Percentiles rank a stretch among this genome's conserved stretches.
Conservation (phyloP, 2,329 filamentous ascomycete genomes). For the Alternaria triticimaculans region DNA sequence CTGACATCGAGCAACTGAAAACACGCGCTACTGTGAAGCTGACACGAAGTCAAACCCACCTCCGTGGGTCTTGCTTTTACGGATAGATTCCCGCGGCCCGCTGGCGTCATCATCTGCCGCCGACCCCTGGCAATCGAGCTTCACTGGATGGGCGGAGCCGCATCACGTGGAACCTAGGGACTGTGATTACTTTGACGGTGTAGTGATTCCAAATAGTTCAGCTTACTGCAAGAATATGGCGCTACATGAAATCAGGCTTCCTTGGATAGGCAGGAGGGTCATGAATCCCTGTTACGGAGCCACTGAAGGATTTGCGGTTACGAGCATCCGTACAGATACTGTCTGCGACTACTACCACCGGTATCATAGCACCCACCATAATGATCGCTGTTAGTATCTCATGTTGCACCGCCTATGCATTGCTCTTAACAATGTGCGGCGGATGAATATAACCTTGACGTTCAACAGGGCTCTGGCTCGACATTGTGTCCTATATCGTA, state of each 20-base stretch:
- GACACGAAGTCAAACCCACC: neutral
- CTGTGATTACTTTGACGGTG: neutral
- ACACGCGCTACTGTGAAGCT: neutral
- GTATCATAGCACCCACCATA: neutral
- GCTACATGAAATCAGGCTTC: neutral
- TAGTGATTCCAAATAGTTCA: neutral
- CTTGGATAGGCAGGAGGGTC: neutral
- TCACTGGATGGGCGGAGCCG: neutral
- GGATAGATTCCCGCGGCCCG: neutral
- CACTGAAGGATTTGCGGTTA: neutral
- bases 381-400: neutral
- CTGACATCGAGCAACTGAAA: neutral
- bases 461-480: neutral
- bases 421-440: neutral
- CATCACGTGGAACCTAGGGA: neutral
- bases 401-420: neutral
- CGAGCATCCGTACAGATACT: neutral
- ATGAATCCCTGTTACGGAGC: neutral
- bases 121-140: neutral
- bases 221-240: neutral
- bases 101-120: neutral
- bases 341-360: no score
- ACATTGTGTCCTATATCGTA: neutral
- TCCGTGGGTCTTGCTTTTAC: neutral
- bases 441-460: neutral